Evolutionary conservation across 169 alveolate species (phyloP), one percentile per base, ranked within the genome.

Genomic region (Cardiosporidium cionae): DNA sequence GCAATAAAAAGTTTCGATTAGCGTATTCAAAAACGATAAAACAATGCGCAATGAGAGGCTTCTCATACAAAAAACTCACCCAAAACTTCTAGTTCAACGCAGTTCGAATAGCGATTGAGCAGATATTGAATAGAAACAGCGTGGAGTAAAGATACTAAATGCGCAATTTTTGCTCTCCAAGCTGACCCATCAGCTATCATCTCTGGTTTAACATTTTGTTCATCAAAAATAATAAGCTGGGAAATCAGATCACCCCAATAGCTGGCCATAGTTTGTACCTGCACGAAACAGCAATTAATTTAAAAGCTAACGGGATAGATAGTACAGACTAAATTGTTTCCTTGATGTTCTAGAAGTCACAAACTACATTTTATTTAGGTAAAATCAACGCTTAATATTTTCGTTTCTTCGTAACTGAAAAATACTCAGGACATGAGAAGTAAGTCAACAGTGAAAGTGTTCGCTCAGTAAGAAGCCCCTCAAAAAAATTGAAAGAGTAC

Each of bases 71-170:
- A 9, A 5, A 44, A 34, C 73, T 5, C 29, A 67, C 73, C 73
- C 5, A 67, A 64, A n/a, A 67, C 73, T n/a, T 67, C 73, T 29
- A 67, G 62, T 35, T 67, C 65, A 1, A 64, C 44, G 1, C n/a
- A 25, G 27, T 67, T 64, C 3, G 73, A 53, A 34, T 36, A 52
- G 35, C 36, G 32, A 33, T 36, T 52, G 16, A 44, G 68, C 0
- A 70, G 76, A 23, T 70, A 70, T 54, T 36, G 68, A 7, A 70
- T 70, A 16, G 76, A 33, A 33, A 70, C 76, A 23, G 68, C 76
- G 29, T 70, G 76, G 32, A 70, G 76, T 33, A 70, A 52, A 3
- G 63, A 31, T 22, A 70, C 27, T n/a, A 70, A 54, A 25, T 70
- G 76, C 28, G 33, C 62, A 5, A 70, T 5, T 22, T 52, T 2